These are phyloP conservation scores for Gossypium raimondii DNA, from an alignment of 345 rosid genomes.

Conservation along the genomic window DNA sequence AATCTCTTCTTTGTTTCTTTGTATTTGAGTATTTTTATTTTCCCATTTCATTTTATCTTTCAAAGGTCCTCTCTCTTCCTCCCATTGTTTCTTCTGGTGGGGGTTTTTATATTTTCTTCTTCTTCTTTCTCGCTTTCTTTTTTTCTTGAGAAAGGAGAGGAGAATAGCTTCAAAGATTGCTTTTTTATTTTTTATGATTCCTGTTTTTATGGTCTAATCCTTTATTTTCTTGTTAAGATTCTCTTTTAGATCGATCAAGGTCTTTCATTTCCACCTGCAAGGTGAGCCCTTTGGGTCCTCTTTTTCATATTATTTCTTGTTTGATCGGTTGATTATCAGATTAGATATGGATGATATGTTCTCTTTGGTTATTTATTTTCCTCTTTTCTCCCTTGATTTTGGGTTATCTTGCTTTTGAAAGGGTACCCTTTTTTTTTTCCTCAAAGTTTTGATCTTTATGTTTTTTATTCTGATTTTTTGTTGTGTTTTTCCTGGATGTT, in stretches of 20 bases:
- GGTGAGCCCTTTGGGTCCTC: constrained; percentile 29
- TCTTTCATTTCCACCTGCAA: constrained; percentile 5
- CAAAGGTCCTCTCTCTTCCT: constrained; percentile 19
- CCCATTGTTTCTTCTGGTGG: constrained; percentile 9
- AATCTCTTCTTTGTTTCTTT: neutral
- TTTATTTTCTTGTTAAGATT: constrained; percentile 14
- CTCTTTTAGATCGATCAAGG: constrained; percentile 28
- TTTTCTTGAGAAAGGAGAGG: constrained; percentile 23
- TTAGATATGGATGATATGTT: constrained; percentile 10
- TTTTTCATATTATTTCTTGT: constrained; percentile 6
- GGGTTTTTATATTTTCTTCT: neutral
- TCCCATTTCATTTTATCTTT: constrained; percentile 14
- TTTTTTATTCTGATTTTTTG: neutral
- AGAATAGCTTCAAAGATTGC: constrained; percentile 5
- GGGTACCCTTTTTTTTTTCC: neutral
- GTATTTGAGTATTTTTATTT: neutral
- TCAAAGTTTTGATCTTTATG: constrained; percentile 2
- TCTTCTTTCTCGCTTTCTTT: constrained; percentile 17
- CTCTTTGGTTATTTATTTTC: neutral
- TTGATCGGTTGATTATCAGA: constrained; percentile 25
- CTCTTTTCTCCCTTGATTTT: neutral
- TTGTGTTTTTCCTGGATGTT: constrained; percentile 6
- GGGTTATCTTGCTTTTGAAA: constrained; percentile 13
- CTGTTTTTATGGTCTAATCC: neutral
- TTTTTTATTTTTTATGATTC: neutral